Conservation (phyloP, 1,284 basidiomycete genomes). For the Ceratorhiza oryzae-sativae region DNA sequence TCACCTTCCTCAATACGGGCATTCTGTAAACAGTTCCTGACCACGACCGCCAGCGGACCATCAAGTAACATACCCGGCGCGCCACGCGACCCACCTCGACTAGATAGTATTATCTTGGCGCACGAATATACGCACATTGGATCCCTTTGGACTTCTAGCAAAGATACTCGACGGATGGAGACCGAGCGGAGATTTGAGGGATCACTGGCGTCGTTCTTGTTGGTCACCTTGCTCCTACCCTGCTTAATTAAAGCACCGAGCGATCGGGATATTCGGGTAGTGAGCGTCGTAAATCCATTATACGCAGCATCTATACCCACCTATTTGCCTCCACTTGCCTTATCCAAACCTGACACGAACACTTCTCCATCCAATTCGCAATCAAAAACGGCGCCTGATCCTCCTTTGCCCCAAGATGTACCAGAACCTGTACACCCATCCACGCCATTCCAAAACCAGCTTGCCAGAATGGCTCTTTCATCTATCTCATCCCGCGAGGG, state of each 20-base stretch:
- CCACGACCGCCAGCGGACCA: conserved; percentile 55
- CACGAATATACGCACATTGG: conserved; percentile 77
- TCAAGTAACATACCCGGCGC: conserved; percentile 57
- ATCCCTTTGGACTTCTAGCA: conserved; percentile 51
- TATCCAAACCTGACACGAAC: conserved; percentile 42
- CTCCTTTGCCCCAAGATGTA: neutral
- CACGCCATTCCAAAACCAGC: neutral
- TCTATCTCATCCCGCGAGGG: conserved; percentile 67
- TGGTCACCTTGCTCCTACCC: conserved; percentile 79
- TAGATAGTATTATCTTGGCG: conserved; percentile 74
- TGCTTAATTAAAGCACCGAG: conserved; percentile 76
- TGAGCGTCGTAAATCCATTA: conserved; percentile 82
- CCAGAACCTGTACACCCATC: conserved; percentile 19
- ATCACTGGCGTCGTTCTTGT: conserved; percentile 71
- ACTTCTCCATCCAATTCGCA: neutral
- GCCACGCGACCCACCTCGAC: conserved; percentile 57
- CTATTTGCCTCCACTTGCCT: conserved; percentile 51
- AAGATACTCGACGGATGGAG: conserved; percentile 42
- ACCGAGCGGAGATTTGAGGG: conserved; percentile 43
- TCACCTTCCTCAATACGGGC: conserved; percentile 67
- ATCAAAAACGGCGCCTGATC: neutral
- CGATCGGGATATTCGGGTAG: conserved; percentile 83
- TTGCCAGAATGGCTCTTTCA: conserved; percentile 37
- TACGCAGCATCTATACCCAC: conserved; percentile 74
- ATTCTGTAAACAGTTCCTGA: conserved; percentile 59